phyloP scores from a whole-genome alignment of 2,329 filamentous ascomycete genomes.

The Scedosporium aurantiacum region DNA sequence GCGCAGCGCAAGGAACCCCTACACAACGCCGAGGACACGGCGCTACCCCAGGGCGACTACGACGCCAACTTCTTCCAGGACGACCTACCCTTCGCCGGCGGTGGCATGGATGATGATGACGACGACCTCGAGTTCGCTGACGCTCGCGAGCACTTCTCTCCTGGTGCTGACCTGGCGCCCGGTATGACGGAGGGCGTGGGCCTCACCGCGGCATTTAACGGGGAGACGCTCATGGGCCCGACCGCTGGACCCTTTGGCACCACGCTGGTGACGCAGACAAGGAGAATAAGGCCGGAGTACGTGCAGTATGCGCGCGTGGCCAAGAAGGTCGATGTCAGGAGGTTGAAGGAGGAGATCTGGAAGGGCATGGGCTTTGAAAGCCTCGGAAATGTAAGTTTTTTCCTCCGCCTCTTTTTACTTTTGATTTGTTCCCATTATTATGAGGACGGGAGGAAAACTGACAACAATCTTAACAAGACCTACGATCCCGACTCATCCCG shows the following conservation, averaged over 20 bases:
- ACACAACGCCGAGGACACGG: constrained; percentile 39
- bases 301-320: constrained; percentile 60
- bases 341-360: constrained; percentile 61
- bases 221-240: constrained; percentile 34
- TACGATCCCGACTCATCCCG: constrained; percentile 10
- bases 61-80: constrained; percentile 98
- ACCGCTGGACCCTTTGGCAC: constrained; percentile 47
- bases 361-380: constrained; percentile 50
- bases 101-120: constrained; percentile 45
- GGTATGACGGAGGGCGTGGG: constrained; percentile 35
- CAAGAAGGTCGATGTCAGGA: constrained; percentile 60
- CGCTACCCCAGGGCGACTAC: constrained; percentile 63
- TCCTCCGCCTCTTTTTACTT: background rate
- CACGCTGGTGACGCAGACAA: constrained; percentile 53
- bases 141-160: constrained; percentile 68
- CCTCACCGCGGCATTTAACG: constrained; percentile 38
- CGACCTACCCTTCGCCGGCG: constrained; percentile 59
- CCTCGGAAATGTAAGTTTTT: constrained; percentile 18
- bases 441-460: background rate
- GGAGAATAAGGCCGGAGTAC: constrained; percentile 54
- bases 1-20: constrained; percentile 55
- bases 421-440: background rate
- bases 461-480: background rate
- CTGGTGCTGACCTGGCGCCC: constrained; percentile 41
- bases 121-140: constrained; percentile 73